Conservation (phyloP, 495 filamentous ascomycete species). For the Penicillium cataractarum region DNA sequence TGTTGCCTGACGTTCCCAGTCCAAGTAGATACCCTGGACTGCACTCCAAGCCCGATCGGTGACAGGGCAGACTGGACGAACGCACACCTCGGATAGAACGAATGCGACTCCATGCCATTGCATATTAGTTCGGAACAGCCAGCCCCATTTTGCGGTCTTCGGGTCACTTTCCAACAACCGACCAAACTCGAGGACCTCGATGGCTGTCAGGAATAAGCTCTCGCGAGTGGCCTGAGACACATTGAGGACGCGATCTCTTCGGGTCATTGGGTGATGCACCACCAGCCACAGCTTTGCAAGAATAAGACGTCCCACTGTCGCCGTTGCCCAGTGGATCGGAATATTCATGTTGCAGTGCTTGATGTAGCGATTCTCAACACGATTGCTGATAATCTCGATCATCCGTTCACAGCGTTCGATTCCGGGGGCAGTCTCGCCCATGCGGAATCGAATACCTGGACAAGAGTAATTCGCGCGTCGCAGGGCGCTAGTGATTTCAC, state of each 20-base stretch:
- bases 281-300: conserved; percentile 70
- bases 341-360: conserved; percentile 53
- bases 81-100: conserved; percentile 72
- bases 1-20: conserved; percentile 53
- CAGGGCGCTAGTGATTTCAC: conserved; percentile 57
- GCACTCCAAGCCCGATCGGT: conserved; percentile 84
- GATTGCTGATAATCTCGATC: conserved; percentile 63
- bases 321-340: conserved; percentile 72
- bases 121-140: conserved; percentile 81
- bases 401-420: conserved; percentile 61
- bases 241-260: conserved; percentile 36
- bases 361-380: conserved; percentile 65
- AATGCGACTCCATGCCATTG: conserved; percentile 86
- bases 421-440: conserved; percentile 25
- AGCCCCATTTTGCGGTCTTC: conserved; percentile 69
- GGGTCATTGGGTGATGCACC: conserved; percentile 62
- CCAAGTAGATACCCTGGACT: conserved; percentile 62
- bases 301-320: conserved; percentile 68
- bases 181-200: conserved; percentile 77
- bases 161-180: conserved; percentile 64
- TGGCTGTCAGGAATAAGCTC: conserved; percentile 72
- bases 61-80: conserved; percentile 66
- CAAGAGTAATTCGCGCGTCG: conserved; percentile 45
- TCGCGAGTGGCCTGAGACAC: conserved; percentile 64
- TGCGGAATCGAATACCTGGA: conserved; percentile 27